Evolutionary conservation across 805 yeast genomes (phyloP).

Genomic region (Saccharomyces jurei): DNA sequence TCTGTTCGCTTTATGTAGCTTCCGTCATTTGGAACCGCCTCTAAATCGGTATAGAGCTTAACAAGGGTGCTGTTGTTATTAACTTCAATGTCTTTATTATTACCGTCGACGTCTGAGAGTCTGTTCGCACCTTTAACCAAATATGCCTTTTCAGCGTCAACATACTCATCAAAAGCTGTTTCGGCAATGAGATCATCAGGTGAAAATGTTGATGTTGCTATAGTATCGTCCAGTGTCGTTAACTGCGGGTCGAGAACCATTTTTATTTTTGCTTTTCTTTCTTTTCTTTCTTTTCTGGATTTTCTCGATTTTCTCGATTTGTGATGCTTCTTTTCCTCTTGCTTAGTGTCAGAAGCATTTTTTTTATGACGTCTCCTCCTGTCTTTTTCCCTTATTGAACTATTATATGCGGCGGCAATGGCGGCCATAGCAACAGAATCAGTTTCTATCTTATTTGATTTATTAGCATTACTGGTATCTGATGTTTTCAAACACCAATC

Average conservation of each 20-base stretch:
- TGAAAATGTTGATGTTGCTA: not conserved
- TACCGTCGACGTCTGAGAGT: not conserved
- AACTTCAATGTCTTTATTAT: not conserved
- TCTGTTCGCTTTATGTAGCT: not conserved
- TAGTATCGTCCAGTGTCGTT: not conserved
- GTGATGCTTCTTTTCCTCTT: not conserved
- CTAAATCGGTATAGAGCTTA: not conserved
- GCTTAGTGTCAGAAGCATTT: not conserved
- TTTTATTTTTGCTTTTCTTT: not conserved
- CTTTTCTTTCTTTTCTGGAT: not conserved
- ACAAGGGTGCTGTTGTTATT: not conserved
- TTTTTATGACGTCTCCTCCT: constrained; percentile 12
- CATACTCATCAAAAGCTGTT: not conserved
- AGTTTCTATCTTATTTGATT: constrained; percentile 4
- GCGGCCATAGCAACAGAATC: constrained; percentile 29
- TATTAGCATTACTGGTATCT: constrained; percentile 1
- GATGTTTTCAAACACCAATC: constrained; percentile 21
- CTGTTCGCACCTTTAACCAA: not conserved
- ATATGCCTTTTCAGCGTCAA: not conserved
- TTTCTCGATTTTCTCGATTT: not conserved
- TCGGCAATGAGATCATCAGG: not conserved
- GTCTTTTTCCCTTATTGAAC: constrained; percentile 10
- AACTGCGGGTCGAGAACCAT: not conserved
- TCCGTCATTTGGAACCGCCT: not conserved
- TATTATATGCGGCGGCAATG: constrained; percentile 28